Base-by-base conservation (phyloP, 2,329 filamentous ascomycete species). In the Coniochaeta ligniaria region DNA sequence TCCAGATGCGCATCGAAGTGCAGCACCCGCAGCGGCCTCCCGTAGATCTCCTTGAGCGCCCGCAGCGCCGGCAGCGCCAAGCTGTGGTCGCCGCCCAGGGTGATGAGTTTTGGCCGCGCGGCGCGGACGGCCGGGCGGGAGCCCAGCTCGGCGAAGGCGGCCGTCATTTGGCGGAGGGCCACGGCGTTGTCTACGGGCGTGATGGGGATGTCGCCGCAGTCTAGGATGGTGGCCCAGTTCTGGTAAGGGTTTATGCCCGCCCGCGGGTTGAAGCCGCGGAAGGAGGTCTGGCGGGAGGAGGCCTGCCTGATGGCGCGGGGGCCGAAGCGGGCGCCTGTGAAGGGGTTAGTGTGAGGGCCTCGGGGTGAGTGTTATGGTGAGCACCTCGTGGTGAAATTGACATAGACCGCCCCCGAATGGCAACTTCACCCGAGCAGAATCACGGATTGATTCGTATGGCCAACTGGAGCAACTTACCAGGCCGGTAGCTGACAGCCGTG, bases 281-380 rank as follows among this genome's bases (percentile, higher is more conserved):
- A 91, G 2, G 86, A 83, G 16, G 89, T 91, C 75, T 96, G 92
- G 22, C 92, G 86, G 8, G 88, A 82, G 35, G 91, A 94, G 45
- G 91, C 92, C 43, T 90, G 87, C 60, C 93, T 88, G 69, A 97
- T 96, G 47, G 91, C 91, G 52, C 91, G 86, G 36, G 93, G 93
- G 0, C 93, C 93, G 70, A 96, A 96, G 9, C 93, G 85, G 17
- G 89, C 89, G 43, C 88, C 54, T 52, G 47, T 20, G 5, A 2
- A 1, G 20, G 8, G 20, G 47, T 52, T 31, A 52, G 47, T 52
- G 16, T 47, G 20, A 47, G 22, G 5, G 43, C 22, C 8, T 31
- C 17, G n/a, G n/a, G n/a, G n/a, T n/a, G n/a, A n/a, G n/a, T n/a
- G n/a, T 52, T 31, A 59, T 62, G 50, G 35, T 17, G 47, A 52